Evolutionary conservation across 257 asterid genomes (phyloP), one percentile per base, ranked within the genome.

Genomic region (Solanum appendiculatum): DNA sequence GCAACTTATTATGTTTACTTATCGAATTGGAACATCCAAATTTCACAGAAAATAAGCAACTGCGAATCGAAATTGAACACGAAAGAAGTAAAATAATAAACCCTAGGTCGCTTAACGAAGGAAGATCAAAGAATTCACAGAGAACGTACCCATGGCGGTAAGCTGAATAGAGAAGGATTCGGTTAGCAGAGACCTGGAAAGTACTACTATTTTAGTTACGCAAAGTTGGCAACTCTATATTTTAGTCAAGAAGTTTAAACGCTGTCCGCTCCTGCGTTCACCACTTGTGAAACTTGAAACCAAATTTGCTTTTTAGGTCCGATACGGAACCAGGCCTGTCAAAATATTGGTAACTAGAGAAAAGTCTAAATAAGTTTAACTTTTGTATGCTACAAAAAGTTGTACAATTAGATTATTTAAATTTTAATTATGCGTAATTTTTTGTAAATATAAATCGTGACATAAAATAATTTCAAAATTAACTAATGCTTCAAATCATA

Each of bases 111-210:
- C 64, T 58, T 42, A 56, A 81, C 25, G 5, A 66, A 66, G 16
- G 23, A 40, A 81, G 75, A 44, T 14, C 6, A 2, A 46, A 29
- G 66, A 0, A 9, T 23, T 33, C 9, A 42, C 27, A 36, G 56
- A 60, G 31, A 58, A 70, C 87, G 23, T 84, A 87, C 87, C 89
- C 89, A 87, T 87, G 68, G 54, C 68, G 66, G 5, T 46, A 39
- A 80, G n/a, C 40, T 48, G 15, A 27, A 44, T 16, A 80, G 27
- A 48, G n/a, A 46, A 80, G n/a, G 10, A 46, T 29, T 27, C 42
- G 18, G 16, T 46, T 29, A 42, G 60, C 39, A 78, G 63, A 75
- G 34, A 75, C 34, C 83, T 75, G 37, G 10, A 21, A 74, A 10
- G 54, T 75, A 13, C 44, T 75, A 13, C 44, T n/a, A 77, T 42